Conservation (phyloP, 768 basidiomycete species). For the Leccinum fibrillosum region DNA sequence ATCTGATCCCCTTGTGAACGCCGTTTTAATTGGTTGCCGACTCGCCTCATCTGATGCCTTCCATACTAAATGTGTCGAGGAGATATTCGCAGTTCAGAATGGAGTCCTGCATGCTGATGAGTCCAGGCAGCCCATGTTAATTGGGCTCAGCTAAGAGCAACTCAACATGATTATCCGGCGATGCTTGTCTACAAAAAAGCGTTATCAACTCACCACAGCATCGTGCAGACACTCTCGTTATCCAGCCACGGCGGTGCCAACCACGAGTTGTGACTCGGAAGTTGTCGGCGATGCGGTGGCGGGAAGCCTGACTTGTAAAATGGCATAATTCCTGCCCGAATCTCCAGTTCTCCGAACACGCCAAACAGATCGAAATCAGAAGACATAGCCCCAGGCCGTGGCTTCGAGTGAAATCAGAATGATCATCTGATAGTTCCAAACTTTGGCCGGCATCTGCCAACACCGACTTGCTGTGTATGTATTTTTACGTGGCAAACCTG, state of each 20-base stretch:
- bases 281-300: background rate
- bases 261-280: background rate
- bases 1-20: background rate
- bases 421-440: background rate
- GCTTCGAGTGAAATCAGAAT: too few species aligned
- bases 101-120: background rate
- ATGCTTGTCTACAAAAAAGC: background rate
- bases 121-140: background rate
- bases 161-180: background rate
- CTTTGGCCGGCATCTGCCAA: too few species aligned
- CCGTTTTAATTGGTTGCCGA: background rate
- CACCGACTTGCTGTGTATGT: background rate
- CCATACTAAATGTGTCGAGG: background rate
- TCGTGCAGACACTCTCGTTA: background rate
- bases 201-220: background rate
- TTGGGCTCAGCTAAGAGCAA: background rate
- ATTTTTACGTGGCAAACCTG: background rate
- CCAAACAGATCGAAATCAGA: too few species aligned
- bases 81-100: background rate
- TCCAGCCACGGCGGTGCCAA: background rate
- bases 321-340: background rate
- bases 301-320: too few species aligned
- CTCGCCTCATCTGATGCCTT: background rate
- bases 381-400: too few species aligned
- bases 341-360: background rate